Percentiles rank a stretch among this genome's conserved stretches.
phyloP scores from a whole-genome alignment of 78 protist species.

The Dictyostelium citrinum region DNA sequence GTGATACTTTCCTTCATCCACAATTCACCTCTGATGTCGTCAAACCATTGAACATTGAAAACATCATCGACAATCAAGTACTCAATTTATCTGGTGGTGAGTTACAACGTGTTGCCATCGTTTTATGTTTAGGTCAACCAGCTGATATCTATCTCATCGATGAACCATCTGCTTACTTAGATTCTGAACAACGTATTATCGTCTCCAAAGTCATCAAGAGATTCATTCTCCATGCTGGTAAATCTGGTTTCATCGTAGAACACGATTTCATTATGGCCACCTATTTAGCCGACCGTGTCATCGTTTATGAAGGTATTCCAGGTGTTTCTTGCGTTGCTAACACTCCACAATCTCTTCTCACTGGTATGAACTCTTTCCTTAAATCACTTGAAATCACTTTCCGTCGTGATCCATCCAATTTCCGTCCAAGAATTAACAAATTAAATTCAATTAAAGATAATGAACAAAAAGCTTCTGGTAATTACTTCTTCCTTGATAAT shows the following conservation, averaged over 20 bases:
- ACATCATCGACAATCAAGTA: constrained; percentile 90
- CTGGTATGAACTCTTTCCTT: constrained; percentile 99
- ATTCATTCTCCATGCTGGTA: constrained; percentile 97
- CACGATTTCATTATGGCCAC: constrained; percentile 99
- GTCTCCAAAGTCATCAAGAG: constrained; percentile 98
- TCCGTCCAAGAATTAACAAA: constrained; percentile 98
- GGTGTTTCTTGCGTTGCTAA: constrained; percentile 72
- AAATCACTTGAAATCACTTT: constrained; percentile 95
- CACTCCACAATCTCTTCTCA: constrained; percentile 87
- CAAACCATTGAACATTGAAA: constrained; percentile 96
- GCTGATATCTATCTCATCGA: constrained; percentile 99
- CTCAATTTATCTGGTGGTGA: constrained; percentile 99
- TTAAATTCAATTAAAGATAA: constrained; percentile 94
- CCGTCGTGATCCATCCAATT: constrained; percentile 99
- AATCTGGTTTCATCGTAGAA: constrained; percentile 99
- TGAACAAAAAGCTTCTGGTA: constrained; percentile 97
- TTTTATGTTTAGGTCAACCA: constrained; percentile 96
- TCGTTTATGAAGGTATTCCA: constrained; percentile 95
- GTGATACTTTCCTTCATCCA: constrained; percentile 91
- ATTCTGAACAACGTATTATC: constrained; percentile 99
- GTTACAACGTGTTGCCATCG: constrained; percentile 99
- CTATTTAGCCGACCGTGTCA: constrained; percentile 98
- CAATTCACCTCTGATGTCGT: constrained; percentile 98
- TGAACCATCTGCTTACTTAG: constrained; percentile 99
- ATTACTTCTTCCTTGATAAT: constrained; percentile 96